phyloP scores from a whole-genome alignment of 352 stramenopile species.

The Phytophthora idaei region DNA sequence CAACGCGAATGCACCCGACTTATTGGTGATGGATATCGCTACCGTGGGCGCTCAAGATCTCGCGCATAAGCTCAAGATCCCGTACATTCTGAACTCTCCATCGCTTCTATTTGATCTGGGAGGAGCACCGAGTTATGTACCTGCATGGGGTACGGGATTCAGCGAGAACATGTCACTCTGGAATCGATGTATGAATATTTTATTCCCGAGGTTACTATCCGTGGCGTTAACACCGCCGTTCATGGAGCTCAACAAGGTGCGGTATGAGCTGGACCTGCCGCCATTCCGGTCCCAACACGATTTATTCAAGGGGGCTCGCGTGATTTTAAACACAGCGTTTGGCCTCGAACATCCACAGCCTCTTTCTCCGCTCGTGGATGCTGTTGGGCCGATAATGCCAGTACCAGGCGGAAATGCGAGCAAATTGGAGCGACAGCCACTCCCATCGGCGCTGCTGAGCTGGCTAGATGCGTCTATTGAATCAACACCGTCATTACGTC shows the following conservation, averaged over 20 bases:
- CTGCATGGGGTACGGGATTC: conserved; percentile 86
- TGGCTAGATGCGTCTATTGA: conserved; percentile 48
- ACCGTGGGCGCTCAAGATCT: conserved; percentile 82
- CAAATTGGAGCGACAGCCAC: conserved; percentile 35
- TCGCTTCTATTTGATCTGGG: conserved; percentile 87
- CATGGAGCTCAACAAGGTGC: conserved; percentile 89
- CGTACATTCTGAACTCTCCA: conserved; percentile 85
- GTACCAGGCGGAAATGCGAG: conserved; percentile 40
- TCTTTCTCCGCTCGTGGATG: conserved; percentile 76
- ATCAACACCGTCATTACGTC: conserved; percentile 22
- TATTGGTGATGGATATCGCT: conserved; percentile 85
- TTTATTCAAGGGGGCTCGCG: conserved; percentile 82
- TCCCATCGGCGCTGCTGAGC: conserved; percentile 37
- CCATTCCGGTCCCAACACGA: conserved; percentile 88
- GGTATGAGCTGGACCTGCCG: conserved; percentile 73
- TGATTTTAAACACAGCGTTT: conserved; percentile 91
- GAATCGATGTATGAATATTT: conserved; percentile 89
- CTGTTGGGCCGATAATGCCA: conserved; percentile 78
- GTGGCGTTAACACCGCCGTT: conserved; percentile 89
- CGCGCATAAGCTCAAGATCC: conserved; percentile 75
- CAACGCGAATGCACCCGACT: conserved; percentile 41
- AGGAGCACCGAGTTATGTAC: conserved; percentile 74
- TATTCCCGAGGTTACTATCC: conserved; percentile 87
- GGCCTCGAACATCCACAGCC: conserved; percentile 83
- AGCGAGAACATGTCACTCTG: conserved; percentile 84